Conservation (phyloP, 805 yeast species). For the Saturnispora sekii region DNA sequence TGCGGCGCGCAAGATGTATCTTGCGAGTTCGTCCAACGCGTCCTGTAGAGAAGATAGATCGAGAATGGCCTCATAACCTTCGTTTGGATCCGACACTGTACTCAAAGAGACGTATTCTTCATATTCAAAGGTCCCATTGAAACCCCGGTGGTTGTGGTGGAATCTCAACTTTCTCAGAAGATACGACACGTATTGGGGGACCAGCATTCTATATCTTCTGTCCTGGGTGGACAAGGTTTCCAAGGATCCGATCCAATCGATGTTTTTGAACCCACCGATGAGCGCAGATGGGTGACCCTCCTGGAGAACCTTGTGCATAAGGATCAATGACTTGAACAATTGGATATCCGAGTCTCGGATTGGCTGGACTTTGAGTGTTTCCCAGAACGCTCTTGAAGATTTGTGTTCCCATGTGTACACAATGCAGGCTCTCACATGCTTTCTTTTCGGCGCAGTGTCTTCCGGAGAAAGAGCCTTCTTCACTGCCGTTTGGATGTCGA, state of each 20-base stretch:
- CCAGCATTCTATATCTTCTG: constrained; percentile 57
- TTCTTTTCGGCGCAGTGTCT: constrained; percentile 89
- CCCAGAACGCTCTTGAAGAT: constrained; percentile 77
- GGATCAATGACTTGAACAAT: constrained; percentile 74
- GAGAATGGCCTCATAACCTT: constrained; percentile 82
- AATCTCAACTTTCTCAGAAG: constrained; percentile 67
- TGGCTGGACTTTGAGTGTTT: constrained; percentile 68
- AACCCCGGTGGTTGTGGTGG: constrained; percentile 77
- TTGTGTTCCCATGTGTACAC: constrained; percentile 96
- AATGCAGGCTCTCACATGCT: constrained; percentile 91
- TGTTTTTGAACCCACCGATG: constrained; percentile 68
- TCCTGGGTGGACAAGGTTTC: constrained; percentile 44
- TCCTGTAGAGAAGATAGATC: constrained; percentile 86
- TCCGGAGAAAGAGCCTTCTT: constrained; percentile 81
- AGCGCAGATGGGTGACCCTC: constrained; percentile 91
- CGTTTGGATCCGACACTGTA: constrained; percentile 87
- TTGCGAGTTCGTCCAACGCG: constrained; percentile 66
- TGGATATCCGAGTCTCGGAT: constrained; percentile 75
- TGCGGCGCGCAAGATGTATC: constrained; percentile 54
- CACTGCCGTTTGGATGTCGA: constrained; percentile 39
- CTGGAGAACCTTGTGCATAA: constrained; percentile 87
- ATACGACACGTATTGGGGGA: constrained; percentile 65
- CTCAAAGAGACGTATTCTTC: constrained; percentile 87
- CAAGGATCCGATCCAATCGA: constrained; percentile 68
- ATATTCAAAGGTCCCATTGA: constrained; percentile 92